Percentiles rank a stretch among this genome's conserved stretches.
These are phyloP conservation scores for Polytrichum formosum DNA, from an alignment of 225 moss, liverwort and hornwort genomes.

Conservation along the genomic window DNA sequence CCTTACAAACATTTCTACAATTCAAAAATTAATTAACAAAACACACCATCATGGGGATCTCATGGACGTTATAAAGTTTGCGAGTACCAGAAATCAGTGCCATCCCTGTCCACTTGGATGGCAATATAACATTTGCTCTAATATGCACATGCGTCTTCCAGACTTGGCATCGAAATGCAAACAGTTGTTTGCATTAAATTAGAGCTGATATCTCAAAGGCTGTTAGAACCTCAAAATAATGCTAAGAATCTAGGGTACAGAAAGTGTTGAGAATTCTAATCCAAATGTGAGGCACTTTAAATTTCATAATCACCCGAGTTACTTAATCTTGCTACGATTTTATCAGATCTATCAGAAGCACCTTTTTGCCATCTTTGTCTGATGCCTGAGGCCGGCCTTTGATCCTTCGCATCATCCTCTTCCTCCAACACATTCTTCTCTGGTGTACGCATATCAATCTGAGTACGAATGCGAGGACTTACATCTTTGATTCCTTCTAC, in stretches of 20 bases:
- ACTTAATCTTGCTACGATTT: not conserved
- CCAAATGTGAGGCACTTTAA: not conserved
- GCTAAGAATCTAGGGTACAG: not conserved
- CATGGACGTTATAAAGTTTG: no score
- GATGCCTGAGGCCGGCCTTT: not conserved
- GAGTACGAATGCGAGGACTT: not conserved
- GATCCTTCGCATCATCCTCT: not conserved
- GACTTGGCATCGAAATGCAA: not conserved
- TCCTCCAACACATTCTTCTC: not conserved
- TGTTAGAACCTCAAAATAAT: not conserved
- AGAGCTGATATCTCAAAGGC: not conserved
- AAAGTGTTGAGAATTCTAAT: not conserved
- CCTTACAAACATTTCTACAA: no score
- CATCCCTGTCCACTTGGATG: no score
- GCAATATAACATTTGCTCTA: not conserved
- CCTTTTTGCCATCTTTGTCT: conserved; percentile 6
- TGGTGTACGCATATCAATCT: not conserved
- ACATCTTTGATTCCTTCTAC: not conserved
- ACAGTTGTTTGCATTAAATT: not conserved
- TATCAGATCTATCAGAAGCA: not conserved
- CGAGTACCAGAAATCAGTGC: no score
- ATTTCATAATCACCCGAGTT: not conserved
- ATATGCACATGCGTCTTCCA: not conserved
- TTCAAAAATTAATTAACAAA: no score
- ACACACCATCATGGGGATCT: no score